These are phyloP conservation scores for Cercospora canescens DNA, from an alignment of 2,329 filamentous ascomycete genomes.

Conservation along the genomic window DNA sequence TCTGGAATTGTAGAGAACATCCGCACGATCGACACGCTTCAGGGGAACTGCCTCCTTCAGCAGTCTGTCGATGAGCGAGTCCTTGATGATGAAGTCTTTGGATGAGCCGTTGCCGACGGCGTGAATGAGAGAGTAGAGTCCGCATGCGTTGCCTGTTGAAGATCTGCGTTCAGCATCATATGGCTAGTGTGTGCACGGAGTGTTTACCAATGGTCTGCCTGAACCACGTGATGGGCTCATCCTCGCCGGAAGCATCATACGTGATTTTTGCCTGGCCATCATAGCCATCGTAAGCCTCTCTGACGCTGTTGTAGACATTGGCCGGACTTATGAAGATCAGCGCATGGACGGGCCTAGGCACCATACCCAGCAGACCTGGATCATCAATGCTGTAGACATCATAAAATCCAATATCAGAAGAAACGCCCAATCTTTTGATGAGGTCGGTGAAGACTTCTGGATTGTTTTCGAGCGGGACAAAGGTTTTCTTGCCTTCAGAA, in stretches of 20 bases:
- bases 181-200: conserved; percentile 38
- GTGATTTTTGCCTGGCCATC: conserved; percentile 36
- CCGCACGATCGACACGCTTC: conserved; percentile 45
- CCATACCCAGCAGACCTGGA: conserved; percentile 49
- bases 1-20: conserved; percentile 52
- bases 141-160: conserved; percentile 52
- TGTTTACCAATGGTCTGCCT: conserved; percentile 47
- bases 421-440: conserved; percentile 51
- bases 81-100: conserved; percentile 43
- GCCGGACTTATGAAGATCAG: conserved; percentile 56
- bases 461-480: conserved; percentile 53
- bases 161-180: background rate
- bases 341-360: conserved; percentile 56
- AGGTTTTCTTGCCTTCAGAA: conserved; percentile 32
- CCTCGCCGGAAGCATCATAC: conserved; percentile 49
- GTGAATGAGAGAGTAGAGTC: conserved; percentile 59
- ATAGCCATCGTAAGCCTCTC: conserved; percentile 43
- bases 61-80: conserved; percentile 48
- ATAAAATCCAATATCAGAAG: conserved; percentile 50
- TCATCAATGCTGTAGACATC: conserved; percentile 57
- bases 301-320: conserved; percentile 42
- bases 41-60: conserved; percentile 47
- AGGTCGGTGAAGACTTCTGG: conserved; percentile 55
- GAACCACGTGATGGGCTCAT: conserved; percentile 60
- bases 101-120: conserved; percentile 53